phyloP scores from a whole-genome alignment of 306 rosid genomes.

The Begonia fuchsioides region DNA sequence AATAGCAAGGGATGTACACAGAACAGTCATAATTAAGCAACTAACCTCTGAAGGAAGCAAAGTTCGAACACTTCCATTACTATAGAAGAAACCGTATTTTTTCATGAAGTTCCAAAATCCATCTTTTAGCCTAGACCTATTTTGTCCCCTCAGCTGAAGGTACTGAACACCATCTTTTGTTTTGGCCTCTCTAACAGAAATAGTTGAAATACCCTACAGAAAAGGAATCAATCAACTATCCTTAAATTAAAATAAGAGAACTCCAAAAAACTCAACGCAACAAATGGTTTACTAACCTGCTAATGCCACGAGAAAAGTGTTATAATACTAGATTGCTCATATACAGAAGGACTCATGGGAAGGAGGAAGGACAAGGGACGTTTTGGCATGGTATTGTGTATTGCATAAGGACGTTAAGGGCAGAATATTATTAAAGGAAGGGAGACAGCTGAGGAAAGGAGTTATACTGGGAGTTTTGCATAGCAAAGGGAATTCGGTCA shows the following conservation, averaged over 20 bases:
- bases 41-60: conserved; percentile 90
- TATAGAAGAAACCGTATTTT: conserved; percentile 67
- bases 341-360: no score
- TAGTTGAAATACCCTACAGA: conserved; percentile 50
- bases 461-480: no score
- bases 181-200: conserved; percentile 50
- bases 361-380: no score
- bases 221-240: conserved; percentile 1
- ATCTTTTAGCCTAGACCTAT: conserved; percentile 19
- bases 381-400: no score
- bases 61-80: conserved; percentile 42
- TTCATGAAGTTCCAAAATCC: conserved; percentile 68
- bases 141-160: conserved; percentile 41
- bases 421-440: no score
- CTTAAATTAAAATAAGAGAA: not conserved
- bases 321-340: no score
- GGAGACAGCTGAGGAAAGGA: no score
- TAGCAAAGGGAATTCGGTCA: no score
- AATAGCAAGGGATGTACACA: conserved; percentile 4
- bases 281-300: no score
- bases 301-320: no score
- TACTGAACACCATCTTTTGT: conserved; percentile 51
- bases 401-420: no score
- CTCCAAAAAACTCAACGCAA: not conserved
- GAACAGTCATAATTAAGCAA: conserved; percentile 15